Percentiles rank a stretch among this genome's conserved stretches.
phyloP scores from a whole-genome alignment of 2,329 filamentous ascomycete species.

The Huntiella decipiens region DNA sequence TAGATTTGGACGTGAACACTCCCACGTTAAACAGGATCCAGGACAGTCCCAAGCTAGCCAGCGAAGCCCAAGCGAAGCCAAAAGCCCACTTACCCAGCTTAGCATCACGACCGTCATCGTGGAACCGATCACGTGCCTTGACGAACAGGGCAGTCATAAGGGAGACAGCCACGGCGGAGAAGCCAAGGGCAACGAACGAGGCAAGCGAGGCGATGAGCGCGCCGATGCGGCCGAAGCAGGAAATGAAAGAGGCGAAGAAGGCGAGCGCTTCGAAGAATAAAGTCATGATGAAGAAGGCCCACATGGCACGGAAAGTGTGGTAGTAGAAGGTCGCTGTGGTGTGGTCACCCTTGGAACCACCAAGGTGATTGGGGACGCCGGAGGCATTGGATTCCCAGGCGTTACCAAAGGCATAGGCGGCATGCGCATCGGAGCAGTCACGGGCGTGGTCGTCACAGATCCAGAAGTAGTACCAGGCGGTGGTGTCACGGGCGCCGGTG shows the following conservation, averaged over 20 bases:
- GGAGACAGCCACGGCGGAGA: conserved; percentile 44
- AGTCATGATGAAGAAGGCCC: conserved; percentile 73
- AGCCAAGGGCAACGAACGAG: conserved; percentile 43
- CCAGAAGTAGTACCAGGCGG: conserved; percentile 85
- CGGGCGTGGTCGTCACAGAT: conserved; percentile 48
- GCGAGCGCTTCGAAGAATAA: conserved; percentile 57
- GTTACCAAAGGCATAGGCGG: conserved; percentile 52
- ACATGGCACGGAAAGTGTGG: conserved; percentile 80
- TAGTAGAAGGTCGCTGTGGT: conserved; percentile 47
- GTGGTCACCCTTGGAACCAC: conserved; percentile 30
- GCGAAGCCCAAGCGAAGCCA: conserved; percentile 59
- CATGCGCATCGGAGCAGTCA: conserved; percentile 43
- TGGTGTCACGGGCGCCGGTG: conserved; percentile 41
- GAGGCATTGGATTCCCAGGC: conserved; percentile 37
- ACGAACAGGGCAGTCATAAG: conserved; percentile 59
- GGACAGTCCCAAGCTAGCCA: conserved; percentile 45
- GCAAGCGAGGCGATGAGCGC: conserved; percentile 45
- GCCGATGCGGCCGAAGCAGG: conserved; percentile 52
- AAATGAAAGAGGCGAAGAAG: conserved; percentile 49
- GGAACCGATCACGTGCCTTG: conserved; percentile 49
- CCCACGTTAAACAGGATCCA: conserved; percentile 49
- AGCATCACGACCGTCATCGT: conserved; percentile 33
- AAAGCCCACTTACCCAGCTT: conserved; percentile 48
- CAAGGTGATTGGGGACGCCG: conserved; percentile 25
- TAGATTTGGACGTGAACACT: conserved; percentile 18